Evolutionary conservation across 495 filamentous ascomycete species (phyloP), one percentile per base, ranked within the genome.

Genomic region (Aspergillus coremiiformis): DNA sequence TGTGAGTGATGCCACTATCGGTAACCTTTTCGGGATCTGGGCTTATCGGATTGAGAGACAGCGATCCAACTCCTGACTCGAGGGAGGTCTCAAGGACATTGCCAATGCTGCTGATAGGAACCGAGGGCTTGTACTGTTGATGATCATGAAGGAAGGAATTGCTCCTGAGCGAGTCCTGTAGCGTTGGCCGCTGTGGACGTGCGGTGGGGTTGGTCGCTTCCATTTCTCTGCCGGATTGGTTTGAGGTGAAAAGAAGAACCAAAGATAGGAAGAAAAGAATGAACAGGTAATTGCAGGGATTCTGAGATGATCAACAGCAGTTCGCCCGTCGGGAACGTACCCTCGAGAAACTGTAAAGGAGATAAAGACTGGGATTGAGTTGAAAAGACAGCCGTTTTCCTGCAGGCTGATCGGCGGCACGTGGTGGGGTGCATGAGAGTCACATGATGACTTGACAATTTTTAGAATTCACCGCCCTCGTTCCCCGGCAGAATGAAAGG

Each of bases 111-210:
- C 42, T 72, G 42, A 70, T 54, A 9, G 69, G 62, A 9, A 55
- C 56, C 24, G 80, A 79, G 10, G 84, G 78, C 47, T 84, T 85
- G 58, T 89, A 89, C 54, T 89, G 85, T 60, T 87, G 84, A 54
- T 87, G 84, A 50, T 87, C 84, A 44, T 81, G 74, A 30, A 89
- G 75, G 66, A 84, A 87, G 29, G 84, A 87, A 58, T 77, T 77
- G 67, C 81, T 84, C 50, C 82, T 78, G 74, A 86, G 76, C 19
- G 52, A 73, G 47, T 72, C 68, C 53, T 67, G 69, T 27, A 76
- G 64, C 10, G 66, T 62, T 11, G 73, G 73, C 44, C 73, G 70
- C 44, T 57, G 47, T 17, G 65, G 66, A 54, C 66, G 65, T 45
- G 66, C 49, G 22, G 53, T 46, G 53, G 62, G 44, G 55, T 60